Percentiles rank a stretch among this genome's conserved stretches.
Evolutionary conservation across 2,329 filamentous ascomycete species (phyloP).

Genomic region (Eurotiales sp.): DNA sequence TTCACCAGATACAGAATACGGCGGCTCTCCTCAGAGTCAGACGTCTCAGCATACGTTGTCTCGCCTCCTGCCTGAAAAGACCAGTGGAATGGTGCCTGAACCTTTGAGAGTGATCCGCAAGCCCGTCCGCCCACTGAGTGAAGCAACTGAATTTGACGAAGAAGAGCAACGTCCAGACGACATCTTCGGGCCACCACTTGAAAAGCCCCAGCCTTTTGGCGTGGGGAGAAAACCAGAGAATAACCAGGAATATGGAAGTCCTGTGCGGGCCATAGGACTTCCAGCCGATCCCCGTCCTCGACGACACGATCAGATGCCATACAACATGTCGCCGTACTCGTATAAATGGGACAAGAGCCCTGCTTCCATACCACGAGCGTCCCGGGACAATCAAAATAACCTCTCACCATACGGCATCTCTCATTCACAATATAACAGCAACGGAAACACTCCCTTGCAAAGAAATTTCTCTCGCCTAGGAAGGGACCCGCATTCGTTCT

Average conservation of each 20-base stretch:
- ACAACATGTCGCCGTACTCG: background rate
- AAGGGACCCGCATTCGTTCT: background rate
- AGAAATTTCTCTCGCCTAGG: slow-evolving; percentile 13
- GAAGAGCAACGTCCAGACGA: slow-evolving; percentile 24
- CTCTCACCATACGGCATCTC: background rate
- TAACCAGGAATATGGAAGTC: slow-evolving; percentile 1
- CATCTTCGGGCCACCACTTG: slow-evolving; percentile 17
- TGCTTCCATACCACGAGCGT: background rate
- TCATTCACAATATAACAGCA: background rate
- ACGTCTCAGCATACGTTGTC: slow-evolving; percentile 36
- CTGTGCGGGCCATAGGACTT: slow-evolving; percentile 21
- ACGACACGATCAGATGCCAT: slow-evolving; percentile 15
- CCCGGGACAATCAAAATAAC: background rate
- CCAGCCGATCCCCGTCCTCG: slow-evolving; percentile 34
- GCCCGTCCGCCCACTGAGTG: slow-evolving; percentile 25
- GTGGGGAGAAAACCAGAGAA: slow-evolving; percentile 3
- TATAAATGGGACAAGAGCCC: slow-evolving; percentile 13
- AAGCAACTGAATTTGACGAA: slow-evolving; percentile 37
- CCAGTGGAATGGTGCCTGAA: slow-evolving; percentile 31
- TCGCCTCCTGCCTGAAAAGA: slow-evolving; percentile 30
- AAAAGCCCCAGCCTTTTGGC: slow-evolving; percentile 2
- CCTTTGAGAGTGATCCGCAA: slow-evolving; percentile 32
- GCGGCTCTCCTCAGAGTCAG: slow-evolving; percentile 27
- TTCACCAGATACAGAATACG: slow-evolving; percentile 25
- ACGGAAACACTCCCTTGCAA: background rate